Conservation (phyloP, 1,284 basidiomycete genomes). For the Moesziomyces aphidis region DNA sequence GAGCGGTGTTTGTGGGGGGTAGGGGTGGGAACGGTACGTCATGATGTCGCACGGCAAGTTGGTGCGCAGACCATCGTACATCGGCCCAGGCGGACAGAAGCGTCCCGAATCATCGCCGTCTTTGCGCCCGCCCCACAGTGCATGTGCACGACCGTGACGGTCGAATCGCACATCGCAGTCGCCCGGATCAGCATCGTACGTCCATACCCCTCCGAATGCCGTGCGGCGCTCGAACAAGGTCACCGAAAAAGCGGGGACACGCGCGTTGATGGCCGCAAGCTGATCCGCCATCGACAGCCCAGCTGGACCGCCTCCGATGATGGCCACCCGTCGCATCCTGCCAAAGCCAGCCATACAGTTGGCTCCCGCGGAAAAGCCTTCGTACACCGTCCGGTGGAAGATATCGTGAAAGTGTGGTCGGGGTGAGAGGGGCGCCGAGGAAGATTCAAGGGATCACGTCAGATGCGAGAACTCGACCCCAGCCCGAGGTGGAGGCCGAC, state of each 20-base stretch:
- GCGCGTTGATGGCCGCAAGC: slow-evolving; percentile 46
- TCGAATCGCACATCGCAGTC: slow-evolving; percentile 63
- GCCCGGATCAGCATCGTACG: slow-evolving; percentile 49
- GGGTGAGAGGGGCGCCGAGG: too few species aligned
- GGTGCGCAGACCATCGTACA: slow-evolving; percentile 65
- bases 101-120: slow-evolving; percentile 10
- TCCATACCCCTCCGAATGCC: slow-evolving; percentile 51
- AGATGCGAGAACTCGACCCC: not conserved
- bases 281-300: slow-evolving; percentile 69
- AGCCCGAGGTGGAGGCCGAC: not conserved
- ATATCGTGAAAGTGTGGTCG: too few species aligned
- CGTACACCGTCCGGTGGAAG: too few species aligned
- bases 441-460: not conserved
- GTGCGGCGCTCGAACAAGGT: slow-evolving; percentile 53
- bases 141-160: slow-evolving; percentile 11
- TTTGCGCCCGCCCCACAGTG: slow-evolving; percentile 14
- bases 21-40: slow-evolving; percentile 65
- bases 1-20: slow-evolving; percentile 17
- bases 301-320: slow-evolving; percentile 70
- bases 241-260: slow-evolving; percentile 1
- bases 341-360: too few species aligned
- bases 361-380: too few species aligned
- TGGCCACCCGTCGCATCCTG: slow-evolving; percentile 61
- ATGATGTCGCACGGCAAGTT: slow-evolving; percentile 67
- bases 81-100: slow-evolving; percentile 46